Evolutionary conservation across 345 rosid genomes (phyloP).

Genomic region (Toxicodendron radicans): DNA sequence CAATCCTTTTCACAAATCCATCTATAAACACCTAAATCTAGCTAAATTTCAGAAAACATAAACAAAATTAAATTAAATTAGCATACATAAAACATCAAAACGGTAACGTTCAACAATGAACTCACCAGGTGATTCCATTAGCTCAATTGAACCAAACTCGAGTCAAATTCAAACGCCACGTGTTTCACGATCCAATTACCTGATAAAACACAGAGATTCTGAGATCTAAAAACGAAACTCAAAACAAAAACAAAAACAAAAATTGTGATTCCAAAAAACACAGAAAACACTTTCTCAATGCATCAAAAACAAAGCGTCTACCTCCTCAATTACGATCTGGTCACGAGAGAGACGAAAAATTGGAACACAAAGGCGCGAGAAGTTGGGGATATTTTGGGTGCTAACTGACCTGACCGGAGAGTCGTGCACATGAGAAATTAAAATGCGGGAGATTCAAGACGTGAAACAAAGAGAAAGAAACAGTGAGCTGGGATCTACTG

Average conservation of each 20-base stretch:
- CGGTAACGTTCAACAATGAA: background rate
- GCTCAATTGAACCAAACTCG: constrained; percentile 17
- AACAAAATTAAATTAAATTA: background rate
- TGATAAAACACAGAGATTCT: background rate
- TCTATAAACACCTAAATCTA: too few species aligned
- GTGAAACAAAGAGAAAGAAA: background rate
- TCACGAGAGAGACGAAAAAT: background rate
- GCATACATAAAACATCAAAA: background rate
- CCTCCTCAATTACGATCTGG: background rate
- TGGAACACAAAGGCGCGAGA: background rate
- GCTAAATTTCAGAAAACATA: too few species aligned
- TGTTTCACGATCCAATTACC: constrained; percentile 17
- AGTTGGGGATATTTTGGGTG: constrained; percentile 1
- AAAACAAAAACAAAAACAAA: background rate
- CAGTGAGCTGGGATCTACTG: background rate
- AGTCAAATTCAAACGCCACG: constrained; percentile 16
- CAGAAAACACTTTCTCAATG: background rate
- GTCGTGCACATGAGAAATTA: background rate
- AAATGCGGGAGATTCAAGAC: constrained; percentile 13
- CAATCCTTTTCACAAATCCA: background rate
- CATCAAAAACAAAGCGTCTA: background rate
- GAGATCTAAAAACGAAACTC: background rate
- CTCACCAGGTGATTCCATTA: constrained; percentile 70
- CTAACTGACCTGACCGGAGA: background rate
- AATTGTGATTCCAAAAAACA: background rate